phyloP scores from a whole-genome alignment of 1,284 basidiomycete species.

The Earliella scabrosa region DNA sequence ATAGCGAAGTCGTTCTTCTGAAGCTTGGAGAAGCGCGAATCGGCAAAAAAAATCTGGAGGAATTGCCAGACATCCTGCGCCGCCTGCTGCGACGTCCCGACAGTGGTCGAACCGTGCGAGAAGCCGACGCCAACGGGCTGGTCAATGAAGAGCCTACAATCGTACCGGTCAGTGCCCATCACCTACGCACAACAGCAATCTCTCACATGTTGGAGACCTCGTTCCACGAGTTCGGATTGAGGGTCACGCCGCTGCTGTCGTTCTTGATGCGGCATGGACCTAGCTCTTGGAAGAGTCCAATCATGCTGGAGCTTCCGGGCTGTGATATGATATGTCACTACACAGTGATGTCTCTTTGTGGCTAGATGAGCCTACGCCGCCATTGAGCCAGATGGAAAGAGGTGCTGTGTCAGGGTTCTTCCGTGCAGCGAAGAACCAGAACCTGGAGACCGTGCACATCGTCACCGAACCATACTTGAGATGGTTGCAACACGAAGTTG shows the following conservation, averaged over 20 bases:
- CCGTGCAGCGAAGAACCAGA: slow-evolving; percentile 72
- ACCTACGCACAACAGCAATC: no score
- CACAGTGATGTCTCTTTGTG: no score
- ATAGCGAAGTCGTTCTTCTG: slow-evolving; percentile 56
- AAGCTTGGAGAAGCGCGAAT: slow-evolving; percentile 59
- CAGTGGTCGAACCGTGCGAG: slow-evolving; percentile 54
- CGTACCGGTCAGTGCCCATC: no score
- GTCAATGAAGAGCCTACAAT: slow-evolving; percentile 53
- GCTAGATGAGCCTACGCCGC: slow-evolving; percentile 49
- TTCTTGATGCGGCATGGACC: slow-evolving; percentile 68
- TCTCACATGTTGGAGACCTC: slow-evolving; percentile 58
- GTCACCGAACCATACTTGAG: background rate
- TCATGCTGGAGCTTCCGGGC: slow-evolving; percentile 71
- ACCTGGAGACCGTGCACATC: slow-evolving; percentile 48
- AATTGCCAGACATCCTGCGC: slow-evolving; percentile 65
- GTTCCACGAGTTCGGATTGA: slow-evolving; percentile 71
- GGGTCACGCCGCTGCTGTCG: slow-evolving; percentile 52
- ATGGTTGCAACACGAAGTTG: no score
- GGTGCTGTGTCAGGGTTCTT: slow-evolving; percentile 60
- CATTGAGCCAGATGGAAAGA: slow-evolving; percentile 70
- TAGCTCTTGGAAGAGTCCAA: slow-evolving; percentile 70
- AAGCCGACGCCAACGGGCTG: slow-evolving; percentile 72
- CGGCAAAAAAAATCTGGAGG: slow-evolving; percentile 70
- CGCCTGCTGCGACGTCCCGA: slow-evolving; percentile 56
- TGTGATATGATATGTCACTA: slow-evolving; percentile 28